Percentiles rank a stretch among this genome's conserved stretches.
Conservation (phyloP, 129 eudicot species). For the Chrysanthemum lavandulifolium region DNA sequence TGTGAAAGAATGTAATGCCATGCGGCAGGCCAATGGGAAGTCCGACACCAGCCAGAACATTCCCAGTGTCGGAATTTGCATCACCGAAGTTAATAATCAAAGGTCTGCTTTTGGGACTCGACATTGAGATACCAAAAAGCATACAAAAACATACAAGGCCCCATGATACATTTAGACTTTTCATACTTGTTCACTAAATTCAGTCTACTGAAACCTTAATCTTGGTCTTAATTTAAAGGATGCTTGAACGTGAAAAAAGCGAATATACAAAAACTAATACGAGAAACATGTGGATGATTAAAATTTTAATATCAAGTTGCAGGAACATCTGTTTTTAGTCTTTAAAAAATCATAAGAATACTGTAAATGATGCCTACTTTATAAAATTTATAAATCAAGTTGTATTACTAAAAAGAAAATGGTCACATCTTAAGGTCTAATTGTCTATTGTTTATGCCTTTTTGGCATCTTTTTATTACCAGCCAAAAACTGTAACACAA, state of each 20-base stretch:
- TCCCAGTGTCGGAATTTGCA: slow-evolving; percentile 39
- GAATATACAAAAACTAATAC: background rate
- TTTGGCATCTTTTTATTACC: background rate
- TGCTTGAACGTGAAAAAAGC: background rate
- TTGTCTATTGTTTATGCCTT: background rate
- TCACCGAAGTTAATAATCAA: slow-evolving; percentile 40
- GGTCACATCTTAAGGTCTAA: background rate
- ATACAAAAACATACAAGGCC: slow-evolving; percentile 8
- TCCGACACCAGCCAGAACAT: slow-evolving; percentile 39
- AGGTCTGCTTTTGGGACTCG: slow-evolving; percentile 11
- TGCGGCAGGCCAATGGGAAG: slow-evolving; percentile 45
- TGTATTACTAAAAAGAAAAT: background rate
- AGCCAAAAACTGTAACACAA: background rate
- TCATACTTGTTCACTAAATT: slow-evolving; percentile 12
- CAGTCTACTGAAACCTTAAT: slow-evolving; percentile 9
- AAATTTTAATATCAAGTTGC: slow-evolving; percentile 6
- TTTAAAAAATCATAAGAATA: background rate
- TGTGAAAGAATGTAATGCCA: slow-evolving; percentile 44
- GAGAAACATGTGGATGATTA: background rate
- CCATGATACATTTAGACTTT: slow-evolving; percentile 10
- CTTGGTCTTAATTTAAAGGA: slow-evolving; percentile 14
- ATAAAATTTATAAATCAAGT: background rate
- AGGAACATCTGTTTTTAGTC: background rate
- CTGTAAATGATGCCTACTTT: background rate
- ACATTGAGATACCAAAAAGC: slow-evolving; percentile 9